Conservation (phyloP, 2,329 filamentous ascomycete species). For the Aspergillus thermomutatus region DNA sequence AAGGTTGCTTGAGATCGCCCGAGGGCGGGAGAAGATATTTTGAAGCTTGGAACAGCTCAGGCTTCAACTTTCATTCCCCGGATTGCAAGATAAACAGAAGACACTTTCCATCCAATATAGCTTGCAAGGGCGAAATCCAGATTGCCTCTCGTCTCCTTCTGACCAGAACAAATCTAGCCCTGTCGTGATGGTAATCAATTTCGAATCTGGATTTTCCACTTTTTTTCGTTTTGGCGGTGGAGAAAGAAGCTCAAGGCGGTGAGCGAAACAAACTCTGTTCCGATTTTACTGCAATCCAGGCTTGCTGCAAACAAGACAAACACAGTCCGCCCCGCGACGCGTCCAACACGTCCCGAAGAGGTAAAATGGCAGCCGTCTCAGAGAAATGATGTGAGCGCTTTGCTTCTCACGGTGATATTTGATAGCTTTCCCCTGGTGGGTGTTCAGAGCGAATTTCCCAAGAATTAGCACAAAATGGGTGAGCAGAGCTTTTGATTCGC, state of each 20-base stretch:
- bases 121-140: too few species aligned
- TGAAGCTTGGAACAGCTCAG: background rate
- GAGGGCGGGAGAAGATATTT: background rate
- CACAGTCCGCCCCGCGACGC: slow-evolving; percentile 28
- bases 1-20: background rate
- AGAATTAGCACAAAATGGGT: background rate
- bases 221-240: slow-evolving; percentile 10
- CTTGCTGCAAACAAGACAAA: slow-evolving; percentile 26
- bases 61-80: background rate
- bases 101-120: background rate
- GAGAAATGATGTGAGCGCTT: background rate
- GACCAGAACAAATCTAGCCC: background rate
- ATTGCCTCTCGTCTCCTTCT: background rate
- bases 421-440: background rate
- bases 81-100: background rate
- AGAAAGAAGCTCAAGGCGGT: slow-evolving; percentile 29
- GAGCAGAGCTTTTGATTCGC: background rate
- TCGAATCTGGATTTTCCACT: background rate
- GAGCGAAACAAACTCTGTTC: slow-evolving; percentile 19
- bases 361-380: slow-evolving; percentile 29
- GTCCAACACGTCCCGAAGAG: slow-evolving; percentile 39
- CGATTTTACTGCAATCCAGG: slow-evolving; percentile 5
- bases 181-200: background rate
- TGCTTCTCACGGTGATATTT: background rate
- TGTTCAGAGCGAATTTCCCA: background rate